Evolutionary conservation across 2,329 filamentous ascomycete genomes (phyloP).

Genomic region (Beauveria medogensis): DNA sequence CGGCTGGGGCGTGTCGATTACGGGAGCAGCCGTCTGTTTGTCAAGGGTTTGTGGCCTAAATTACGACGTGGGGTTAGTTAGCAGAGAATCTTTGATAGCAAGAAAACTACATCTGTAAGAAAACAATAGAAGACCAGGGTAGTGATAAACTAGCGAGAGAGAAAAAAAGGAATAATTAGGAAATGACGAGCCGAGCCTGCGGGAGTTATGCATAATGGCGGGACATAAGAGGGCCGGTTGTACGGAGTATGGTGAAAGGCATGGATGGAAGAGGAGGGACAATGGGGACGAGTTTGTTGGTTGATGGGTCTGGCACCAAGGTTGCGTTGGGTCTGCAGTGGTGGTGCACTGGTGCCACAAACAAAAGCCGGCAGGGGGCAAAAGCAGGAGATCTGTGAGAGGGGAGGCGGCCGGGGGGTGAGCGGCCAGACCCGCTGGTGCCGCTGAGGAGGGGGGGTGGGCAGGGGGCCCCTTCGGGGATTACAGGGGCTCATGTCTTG

Average conservation of each 20-base stretch:
- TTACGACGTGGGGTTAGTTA: too few species aligned
- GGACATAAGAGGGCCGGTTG: not conserved
- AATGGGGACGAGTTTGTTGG: not conserved
- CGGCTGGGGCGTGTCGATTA: not conserved
- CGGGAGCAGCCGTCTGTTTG: not conserved
- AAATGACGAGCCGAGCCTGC: not conserved
- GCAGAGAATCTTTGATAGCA: too few species aligned
- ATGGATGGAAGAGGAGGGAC: not conserved
- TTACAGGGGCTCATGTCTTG: not conserved
- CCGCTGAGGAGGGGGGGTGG: not conserved
- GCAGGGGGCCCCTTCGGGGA: not conserved
- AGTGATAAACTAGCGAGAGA: not conserved
- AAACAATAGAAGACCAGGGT: not conserved
- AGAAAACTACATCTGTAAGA: not conserved
- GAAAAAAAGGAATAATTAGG: not conserved
- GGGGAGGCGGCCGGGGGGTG: not conserved
- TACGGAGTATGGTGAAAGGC: not conserved
- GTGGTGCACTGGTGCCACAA: not conserved
- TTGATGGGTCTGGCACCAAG: not conserved
- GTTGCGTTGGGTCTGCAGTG: not conserved
- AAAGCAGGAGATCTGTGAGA: not conserved
- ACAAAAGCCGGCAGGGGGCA: not conserved
- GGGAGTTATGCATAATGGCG: not conserved
- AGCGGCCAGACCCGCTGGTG: constrained; percentile 1
- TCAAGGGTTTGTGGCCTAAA: not conserved